phyloP scores from a whole-genome alignment of 2,329 filamentous ascomycete genomes.

The Fusarium haematococcum region DNA sequence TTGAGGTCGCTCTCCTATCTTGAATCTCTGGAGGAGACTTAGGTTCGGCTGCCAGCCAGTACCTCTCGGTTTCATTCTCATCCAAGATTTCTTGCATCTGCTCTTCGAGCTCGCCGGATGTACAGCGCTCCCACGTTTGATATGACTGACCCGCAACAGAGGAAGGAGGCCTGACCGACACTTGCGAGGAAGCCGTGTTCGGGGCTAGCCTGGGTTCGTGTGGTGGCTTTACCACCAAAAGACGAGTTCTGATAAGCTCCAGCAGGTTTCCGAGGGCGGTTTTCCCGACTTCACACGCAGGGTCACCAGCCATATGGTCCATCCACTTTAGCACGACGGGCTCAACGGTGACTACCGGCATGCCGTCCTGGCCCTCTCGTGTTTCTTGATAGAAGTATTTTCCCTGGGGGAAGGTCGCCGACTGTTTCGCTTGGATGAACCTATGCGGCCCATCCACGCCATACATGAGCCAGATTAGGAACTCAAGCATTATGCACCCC shows the following conservation, averaged over 20 bases:
- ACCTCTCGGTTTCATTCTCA: background rate
- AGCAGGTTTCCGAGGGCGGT: background rate
- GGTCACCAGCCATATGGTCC: background rate
- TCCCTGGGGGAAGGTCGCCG: too few species aligned
- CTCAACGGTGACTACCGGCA: background rate
- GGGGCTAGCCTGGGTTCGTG: fast-evolving
- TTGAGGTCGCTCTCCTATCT: too few species aligned
- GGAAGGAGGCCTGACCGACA: too few species aligned
- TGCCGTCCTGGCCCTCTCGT: background rate
- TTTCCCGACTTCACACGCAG: background rate
- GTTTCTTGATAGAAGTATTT: background rate
- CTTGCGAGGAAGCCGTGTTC: background rate
- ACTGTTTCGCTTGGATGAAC: background rate
- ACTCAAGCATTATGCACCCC: background rate
- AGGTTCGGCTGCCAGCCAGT: background rate
- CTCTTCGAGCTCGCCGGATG: background rate
- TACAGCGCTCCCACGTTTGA: too few species aligned
- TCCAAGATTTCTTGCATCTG: background rate
- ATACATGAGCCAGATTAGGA: background rate
- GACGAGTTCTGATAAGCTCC: background rate
- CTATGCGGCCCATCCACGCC: background rate
- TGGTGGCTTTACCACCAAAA: background rate
- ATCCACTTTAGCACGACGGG: background rate
- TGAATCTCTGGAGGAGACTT: background rate
- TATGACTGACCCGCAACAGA: too few species aligned